phyloP scores from a whole-genome alignment of 495 filamentous ascomycete genomes.

The Penicillium psychrofluorescens region DNA sequence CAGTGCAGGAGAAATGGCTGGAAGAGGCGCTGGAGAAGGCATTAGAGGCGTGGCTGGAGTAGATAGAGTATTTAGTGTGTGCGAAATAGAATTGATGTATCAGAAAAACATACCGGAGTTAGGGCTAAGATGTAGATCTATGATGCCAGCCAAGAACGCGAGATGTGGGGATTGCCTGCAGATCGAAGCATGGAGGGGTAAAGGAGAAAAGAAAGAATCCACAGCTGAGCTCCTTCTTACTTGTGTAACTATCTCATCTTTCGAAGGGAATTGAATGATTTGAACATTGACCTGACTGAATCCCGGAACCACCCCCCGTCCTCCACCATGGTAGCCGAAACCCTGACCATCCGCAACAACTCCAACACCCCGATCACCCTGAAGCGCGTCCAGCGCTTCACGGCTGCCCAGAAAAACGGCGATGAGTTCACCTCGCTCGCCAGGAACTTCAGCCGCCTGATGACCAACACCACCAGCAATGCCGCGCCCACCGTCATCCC shows the following conservation, averaged over 20 bases:
- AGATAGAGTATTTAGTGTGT: too few species aligned
- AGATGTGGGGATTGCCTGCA: constrained; percentile 7
- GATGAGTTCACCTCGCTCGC: constrained; percentile 37
- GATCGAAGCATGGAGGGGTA: constrained; percentile 14
- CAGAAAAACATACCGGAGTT: too few species aligned
- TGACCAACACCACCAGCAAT: constrained; percentile 37
- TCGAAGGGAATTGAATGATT: background rate
- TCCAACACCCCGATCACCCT: constrained; percentile 66
- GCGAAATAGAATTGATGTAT: too few species aligned
- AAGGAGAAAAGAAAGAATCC: background rate
- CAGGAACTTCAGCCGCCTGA: constrained; percentile 43
- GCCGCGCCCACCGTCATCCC: constrained; percentile 34
- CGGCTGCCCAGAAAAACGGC: constrained; percentile 34
- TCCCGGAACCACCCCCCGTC: too few species aligned
- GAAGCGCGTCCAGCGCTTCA: constrained; percentile 69
- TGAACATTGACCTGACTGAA: too few species aligned
- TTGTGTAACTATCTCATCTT: background rate
- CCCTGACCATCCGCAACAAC: constrained; percentile 80
- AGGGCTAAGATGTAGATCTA: too few species aligned
- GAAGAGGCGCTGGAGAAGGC: constrained; percentile 3
- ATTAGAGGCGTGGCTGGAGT: background rate
- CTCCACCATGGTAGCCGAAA: constrained; percentile 33
- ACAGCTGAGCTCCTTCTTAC: background rate
- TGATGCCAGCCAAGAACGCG: too few species aligned
- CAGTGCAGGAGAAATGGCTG: constrained; percentile 9